These are phyloP conservation scores for Aspergillus saccharolyticus DNA, from an alignment of 495 filamentous ascomycete genomes.

Conservation along the genomic window DNA sequence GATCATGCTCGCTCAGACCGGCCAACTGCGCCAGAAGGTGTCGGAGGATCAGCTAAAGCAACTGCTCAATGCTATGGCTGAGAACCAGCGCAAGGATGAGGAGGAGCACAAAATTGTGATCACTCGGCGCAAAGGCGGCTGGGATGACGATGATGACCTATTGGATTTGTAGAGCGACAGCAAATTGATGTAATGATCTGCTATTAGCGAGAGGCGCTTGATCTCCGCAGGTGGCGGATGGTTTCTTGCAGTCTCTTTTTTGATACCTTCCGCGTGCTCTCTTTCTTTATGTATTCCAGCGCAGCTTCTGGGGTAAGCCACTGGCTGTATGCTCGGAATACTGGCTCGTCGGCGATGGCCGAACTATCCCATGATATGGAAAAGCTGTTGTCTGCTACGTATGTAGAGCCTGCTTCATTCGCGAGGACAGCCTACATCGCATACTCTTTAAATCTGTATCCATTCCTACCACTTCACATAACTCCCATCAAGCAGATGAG, in stretches of 20 bases:
- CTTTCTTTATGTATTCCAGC: not conserved
- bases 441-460: too few relatives aligned
- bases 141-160: constrained; percentile 84
- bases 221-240: not conserved
- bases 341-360: not conserved
- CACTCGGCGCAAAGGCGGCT: constrained; percentile 72
- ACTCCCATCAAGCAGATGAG: too few relatives aligned
- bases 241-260: constrained; percentile 3
- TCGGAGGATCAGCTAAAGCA: constrained; percentile 93
- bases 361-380: not conserved
- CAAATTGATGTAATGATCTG: not conserved
- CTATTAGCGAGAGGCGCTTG: constrained; percentile 1
- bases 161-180: constrained; percentile 48
- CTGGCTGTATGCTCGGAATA: not conserved
- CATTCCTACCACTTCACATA: too few relatives aligned
- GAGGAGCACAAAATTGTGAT: constrained; percentile 80
- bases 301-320: too few relatives aligned
- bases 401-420: not conserved
- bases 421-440: too few relatives aligned
- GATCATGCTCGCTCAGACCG: constrained; percentile 82
- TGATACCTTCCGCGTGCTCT: constrained; percentile 6
- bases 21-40: constrained; percentile 81
- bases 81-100: constrained; percentile 55
- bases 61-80: constrained; percentile 73
- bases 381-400: not conserved